These are phyloP conservation scores for Graphium sp. DNA, from an alignment of 2,329 filamentous ascomycete genomes.

Conservation along the genomic window DNA sequence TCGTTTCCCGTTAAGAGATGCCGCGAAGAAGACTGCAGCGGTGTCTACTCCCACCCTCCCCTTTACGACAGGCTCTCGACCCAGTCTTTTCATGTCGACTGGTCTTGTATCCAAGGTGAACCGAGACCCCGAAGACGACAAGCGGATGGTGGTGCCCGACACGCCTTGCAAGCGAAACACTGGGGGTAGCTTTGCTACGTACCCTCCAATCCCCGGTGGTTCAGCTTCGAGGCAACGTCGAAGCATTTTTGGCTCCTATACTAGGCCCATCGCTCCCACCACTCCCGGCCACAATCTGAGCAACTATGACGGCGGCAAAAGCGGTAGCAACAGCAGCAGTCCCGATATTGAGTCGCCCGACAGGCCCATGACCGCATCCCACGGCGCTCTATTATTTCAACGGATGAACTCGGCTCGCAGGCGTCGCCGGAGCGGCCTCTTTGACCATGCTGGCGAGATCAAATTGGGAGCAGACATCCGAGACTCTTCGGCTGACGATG, in stretches of 20 bases:
- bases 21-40: neutral
- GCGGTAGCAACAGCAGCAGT: too few species aligned
- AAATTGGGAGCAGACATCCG: constrained; percentile 1
- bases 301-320: too few species aligned
- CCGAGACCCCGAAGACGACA: constrained; percentile 55
- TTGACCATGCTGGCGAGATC: constrained; percentile 60
- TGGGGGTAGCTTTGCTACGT: constrained; percentile 46
- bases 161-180: constrained; percentile 86
- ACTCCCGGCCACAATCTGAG: too few species aligned
- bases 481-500: constrained; percentile 1
- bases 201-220: constrained; percentile 41
- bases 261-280: too few species aligned
- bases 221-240: too few species aligned
- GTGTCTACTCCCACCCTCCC: neutral
- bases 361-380: too few species aligned
- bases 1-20: neutral
- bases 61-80: constrained; percentile 2
- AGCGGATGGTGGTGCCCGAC: constrained; percentile 65
- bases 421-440: constrained; percentile 48
- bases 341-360: too few species aligned
- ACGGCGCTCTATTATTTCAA: too few species aligned
- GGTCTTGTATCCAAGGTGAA: constrained; percentile 92
- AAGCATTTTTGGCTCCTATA: too few species aligned
- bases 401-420: constrained; percentile 21
- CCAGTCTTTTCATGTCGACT: constrained; percentile 64